phyloP scores from a whole-genome alignment of 768 basidiomycete genomes.

The Hericium coralloides region DNA sequence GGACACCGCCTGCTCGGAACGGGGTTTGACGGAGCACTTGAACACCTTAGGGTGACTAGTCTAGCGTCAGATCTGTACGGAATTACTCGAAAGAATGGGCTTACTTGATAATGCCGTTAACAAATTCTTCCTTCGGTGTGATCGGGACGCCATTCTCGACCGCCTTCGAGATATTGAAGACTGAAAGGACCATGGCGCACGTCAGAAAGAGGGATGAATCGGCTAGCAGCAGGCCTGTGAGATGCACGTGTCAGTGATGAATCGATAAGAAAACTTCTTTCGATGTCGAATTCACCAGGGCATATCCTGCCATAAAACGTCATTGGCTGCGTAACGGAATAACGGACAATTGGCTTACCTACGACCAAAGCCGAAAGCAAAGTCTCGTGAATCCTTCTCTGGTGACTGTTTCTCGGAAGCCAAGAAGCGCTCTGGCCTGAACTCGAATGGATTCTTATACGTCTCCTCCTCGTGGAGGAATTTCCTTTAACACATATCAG shows the following conservation, averaged over 20 bases:
- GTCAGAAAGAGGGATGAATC: too few species aligned
- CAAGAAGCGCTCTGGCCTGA: conserved; percentile 23
- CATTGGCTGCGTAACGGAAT: not conserved
- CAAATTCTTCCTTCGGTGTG: not conserved
- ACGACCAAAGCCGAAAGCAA: conserved; percentile 20
- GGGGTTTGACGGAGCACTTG: too few species aligned
- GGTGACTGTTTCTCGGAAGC: conserved; percentile 8
- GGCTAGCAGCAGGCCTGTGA: too few species aligned
- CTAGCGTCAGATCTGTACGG: too few species aligned
- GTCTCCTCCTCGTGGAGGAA: conserved; percentile 21
- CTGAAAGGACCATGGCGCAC: too few species aligned
- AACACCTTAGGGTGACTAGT: too few species aligned
- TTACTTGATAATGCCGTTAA: not conserved
- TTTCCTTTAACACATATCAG: conserved; percentile 12
- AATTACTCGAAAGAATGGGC: not conserved
- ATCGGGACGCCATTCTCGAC: too few species aligned
- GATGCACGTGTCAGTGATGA: not conserved
- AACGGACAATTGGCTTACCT: conserved; percentile 7
- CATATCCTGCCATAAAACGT: not conserved
- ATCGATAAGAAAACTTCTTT: not conserved
- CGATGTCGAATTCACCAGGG: not conserved
- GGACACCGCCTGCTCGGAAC: too few species aligned
- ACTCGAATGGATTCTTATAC: conserved; percentile 19
- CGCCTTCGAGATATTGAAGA: too few species aligned
- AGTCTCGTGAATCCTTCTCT: conserved; percentile 13